Evolutionary conservation across 2,329 filamentous ascomycete species (phyloP).

Genomic region (Ceratocystiopsis sp.): DNA sequence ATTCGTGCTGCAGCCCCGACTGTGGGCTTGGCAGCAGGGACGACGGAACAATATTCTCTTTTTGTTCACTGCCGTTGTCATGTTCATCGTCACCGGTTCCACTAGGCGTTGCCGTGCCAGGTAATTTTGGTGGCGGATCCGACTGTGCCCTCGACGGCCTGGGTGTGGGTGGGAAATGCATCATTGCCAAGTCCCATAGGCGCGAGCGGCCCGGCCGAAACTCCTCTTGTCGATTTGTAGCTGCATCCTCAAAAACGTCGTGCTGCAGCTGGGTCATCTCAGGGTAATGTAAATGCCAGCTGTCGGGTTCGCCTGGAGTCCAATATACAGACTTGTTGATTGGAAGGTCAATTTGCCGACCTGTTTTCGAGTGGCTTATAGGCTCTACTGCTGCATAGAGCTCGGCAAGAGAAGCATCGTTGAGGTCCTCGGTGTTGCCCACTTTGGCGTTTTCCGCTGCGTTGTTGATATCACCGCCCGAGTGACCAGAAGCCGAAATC

Average conservation of each 20-base stretch:
- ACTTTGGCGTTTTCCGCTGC: neutral
- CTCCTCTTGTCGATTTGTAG: conserved; percentile 29
- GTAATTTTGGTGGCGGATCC: conserved; percentile 2
- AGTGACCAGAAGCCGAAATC: no score
- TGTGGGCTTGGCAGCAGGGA: neutral
- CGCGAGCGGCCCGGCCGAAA: conserved; percentile 34
- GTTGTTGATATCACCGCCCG: neutral
- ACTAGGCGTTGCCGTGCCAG: neutral
- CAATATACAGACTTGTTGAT: conserved; percentile 41
- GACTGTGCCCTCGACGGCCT: neutral
- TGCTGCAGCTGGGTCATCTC: conserved; percentile 45
- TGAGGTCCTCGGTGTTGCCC: conserved; percentile 9
- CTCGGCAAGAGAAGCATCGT: conserved; percentile 28
- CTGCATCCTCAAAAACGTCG: conserved; percentile 36
- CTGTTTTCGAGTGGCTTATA: conserved; percentile 29
- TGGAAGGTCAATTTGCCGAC: conserved; percentile 39
- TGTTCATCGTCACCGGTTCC: conserved; percentile 2
- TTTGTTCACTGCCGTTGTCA: neutral
- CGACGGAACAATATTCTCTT: conserved; percentile 6
- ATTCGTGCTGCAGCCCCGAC: no score
- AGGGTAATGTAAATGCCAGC: conserved; percentile 45
- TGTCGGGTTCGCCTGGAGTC: conserved; percentile 32
- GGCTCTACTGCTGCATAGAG: conserved; percentile 31
- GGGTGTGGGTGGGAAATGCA: conserved; percentile 32
- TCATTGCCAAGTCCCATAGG: conserved; percentile 41